These are phyloP conservation scores for Miamiensis avidus DNA, from an alignment of 169 alveolate genomes.

Conservation along the genomic window DNA sequence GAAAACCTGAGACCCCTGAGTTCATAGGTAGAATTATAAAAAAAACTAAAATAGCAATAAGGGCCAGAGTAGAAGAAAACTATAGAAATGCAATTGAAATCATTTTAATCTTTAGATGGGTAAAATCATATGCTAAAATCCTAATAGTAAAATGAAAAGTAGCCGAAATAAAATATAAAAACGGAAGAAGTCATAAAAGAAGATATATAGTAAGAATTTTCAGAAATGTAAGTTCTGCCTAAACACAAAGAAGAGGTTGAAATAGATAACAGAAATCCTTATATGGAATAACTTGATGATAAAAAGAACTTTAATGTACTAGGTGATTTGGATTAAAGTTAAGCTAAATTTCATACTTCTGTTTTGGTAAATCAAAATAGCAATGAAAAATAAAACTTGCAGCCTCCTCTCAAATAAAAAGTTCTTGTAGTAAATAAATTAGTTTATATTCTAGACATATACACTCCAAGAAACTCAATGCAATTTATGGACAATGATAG, in stretches of 20 bases:
- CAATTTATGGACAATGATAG: neutral
- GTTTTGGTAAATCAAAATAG: neutral
- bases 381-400: too few species aligned
- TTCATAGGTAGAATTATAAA: too few species aligned
- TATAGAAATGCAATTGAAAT: too few species aligned
- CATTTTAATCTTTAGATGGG: too few species aligned
- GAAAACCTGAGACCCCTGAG: too few species aligned
- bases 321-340: neutral
- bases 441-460: neutral
- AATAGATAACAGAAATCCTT: neutral
- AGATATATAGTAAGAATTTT: neutral
- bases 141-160: too few species aligned
- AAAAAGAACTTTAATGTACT: too few species aligned
- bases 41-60: too few species aligned
- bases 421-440: neutral
- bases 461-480: neutral
- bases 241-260: too few species aligned
- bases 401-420: neutral
- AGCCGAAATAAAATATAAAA: too few species aligned
- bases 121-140: too few species aligned
- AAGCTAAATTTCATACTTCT: neutral
- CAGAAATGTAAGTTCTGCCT: neutral
- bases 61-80: neutral
- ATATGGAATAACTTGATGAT: neutral
- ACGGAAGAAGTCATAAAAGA: neutral